Base-by-base conservation (phyloP, 805 yeast species). In the Lipomyces oligophaga region DNA sequence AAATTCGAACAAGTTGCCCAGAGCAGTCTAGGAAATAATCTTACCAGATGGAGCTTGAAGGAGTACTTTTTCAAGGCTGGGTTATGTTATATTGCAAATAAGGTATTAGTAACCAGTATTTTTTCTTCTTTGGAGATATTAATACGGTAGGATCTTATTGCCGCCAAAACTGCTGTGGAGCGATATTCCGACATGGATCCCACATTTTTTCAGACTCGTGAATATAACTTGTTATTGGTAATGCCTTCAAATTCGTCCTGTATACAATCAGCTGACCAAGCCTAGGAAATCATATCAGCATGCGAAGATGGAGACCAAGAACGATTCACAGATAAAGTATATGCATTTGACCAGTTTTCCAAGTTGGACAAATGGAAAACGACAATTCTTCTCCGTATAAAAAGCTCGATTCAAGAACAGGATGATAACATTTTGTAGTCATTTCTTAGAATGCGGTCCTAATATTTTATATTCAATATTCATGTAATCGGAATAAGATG, bases 351-450 rank as follows among this genome's bases (percentile, higher is more conserved):
- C 65, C 94, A 85, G 65, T 88, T 84, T 65, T 73, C 80, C 55
- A 87, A 87, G 65, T 77, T 93, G 45, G 98, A 93, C 64, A 85
- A 83, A 61, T 83, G 95, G 83, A 87, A 85, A 71, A 85, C 96
- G 10, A 79, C 84, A 24, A 70, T 93, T 41, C 74, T 93, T 57
- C 74, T 90, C 58, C 83, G 83, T 67, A 81, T 93, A 60, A 93
- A 93, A 69, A 81, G 76, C 55, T 68, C 75, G 3, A 80, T 86
- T 38, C 77, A 79, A 30, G 80, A 77, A 43, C 83, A 80, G 39
- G 95, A 83, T 47, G 56, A 52, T 15, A 52, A 52, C 32, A 52
- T 52, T 52, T 30, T 52, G 50, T 52, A 40, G 34, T 32, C 27
- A 8, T 19, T 8, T 19, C 30, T 13, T 11, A 10, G 38, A n/a